Base-by-base conservation (phyloP, 139 green algal species). In the Tetratostichococcus sp. region DNA sequence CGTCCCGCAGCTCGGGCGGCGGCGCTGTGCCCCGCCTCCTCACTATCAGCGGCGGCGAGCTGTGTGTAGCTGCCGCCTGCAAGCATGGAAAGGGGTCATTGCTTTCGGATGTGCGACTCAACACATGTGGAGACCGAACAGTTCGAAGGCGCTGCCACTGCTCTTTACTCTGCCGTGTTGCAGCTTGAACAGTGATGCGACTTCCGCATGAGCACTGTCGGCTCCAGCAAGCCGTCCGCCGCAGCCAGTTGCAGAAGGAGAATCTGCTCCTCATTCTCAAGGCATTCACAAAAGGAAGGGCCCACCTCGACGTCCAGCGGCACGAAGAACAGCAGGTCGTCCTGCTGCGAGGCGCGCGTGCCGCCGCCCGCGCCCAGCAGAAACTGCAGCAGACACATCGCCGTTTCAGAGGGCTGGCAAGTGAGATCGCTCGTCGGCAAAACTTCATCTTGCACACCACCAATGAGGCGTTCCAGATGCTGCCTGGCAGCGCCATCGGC, bases 311-410 rank as follows among this genome's bases (percentile, higher is more conserved):
- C 71, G 22, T 75, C 65, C 0, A 75, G 58, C 71, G 81, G 85
- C 2, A 84, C 81, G 35, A 87, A 87, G 35, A 87, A 86, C 0
- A 87, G 71, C 35, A 87, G 67, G 82, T 87, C 83, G 57, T 87
- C 83, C 22, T 78, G 73, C 1, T 79, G 59, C 1, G 34, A 33
- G 33, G 65, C 34, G 1, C 8, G 33, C 25, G 66, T 1, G 16
- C 65, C 43, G 14, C 26, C 33, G 17, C 32, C 8, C 1, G 78
- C 57, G 31, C 43, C 57, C 67, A 81, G 78, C 57, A 68, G 76
- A 42, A 84, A 81, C 71, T 83, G 74, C 68, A 43, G 5, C 26
- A 32, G 69, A n/a, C 1, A n/a, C 30, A 26, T 19, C 22, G 21
- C 30, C 30, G 2, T 6, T 16, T 19, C n/a, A 57, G 26, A 69